phyloP scores from a whole-genome alignment of 768 basidiomycete species.

The Termitomyces sp. region DNA sequence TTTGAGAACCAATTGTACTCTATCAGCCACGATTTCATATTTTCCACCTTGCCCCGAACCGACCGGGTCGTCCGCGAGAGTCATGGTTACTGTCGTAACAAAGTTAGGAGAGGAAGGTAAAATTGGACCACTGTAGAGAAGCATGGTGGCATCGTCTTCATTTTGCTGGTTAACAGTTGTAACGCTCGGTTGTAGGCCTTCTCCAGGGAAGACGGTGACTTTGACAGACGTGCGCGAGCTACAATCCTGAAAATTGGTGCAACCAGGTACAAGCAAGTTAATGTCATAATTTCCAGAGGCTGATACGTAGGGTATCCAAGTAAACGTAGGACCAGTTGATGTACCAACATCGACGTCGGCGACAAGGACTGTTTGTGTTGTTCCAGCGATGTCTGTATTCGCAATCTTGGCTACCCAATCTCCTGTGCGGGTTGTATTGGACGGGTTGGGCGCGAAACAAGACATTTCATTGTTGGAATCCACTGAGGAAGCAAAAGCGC shows the following conservation, averaged over 20 bases:
- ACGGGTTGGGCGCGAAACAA: constrained; percentile 76
- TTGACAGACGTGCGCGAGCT: constrained; percentile 73
- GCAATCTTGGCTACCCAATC: constrained; percentile 63
- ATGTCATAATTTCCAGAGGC: constrained; percentile 84
- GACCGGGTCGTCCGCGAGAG: constrained; percentile 58
- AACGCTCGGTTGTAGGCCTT: constrained; percentile 58
- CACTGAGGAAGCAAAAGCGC: constrained; percentile 82
- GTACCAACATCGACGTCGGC: constrained; percentile 66
- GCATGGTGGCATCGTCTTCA: constrained; percentile 49
- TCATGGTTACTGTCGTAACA: constrained; percentile 71
- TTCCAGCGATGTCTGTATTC: constrained; percentile 75
- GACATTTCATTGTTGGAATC: constrained; percentile 55
- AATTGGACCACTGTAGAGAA: constrained; percentile 82
- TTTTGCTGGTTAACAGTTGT: constrained; percentile 75
- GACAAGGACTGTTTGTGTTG: constrained; percentile 70
- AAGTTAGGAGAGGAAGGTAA: constrained; percentile 71
- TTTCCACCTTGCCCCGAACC: constrained; percentile 64
- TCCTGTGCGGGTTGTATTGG: constrained; percentile 65
- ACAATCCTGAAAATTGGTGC: constrained; percentile 78
- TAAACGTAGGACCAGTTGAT: constrained; percentile 69
- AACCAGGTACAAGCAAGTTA: constrained; percentile 85
- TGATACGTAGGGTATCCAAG: constrained; percentile 91
- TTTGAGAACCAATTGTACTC: constrained; percentile 74
- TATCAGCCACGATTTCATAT: constrained; percentile 82
- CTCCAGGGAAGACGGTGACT: constrained; percentile 79